Conservation (phyloP, 192 early-diverging fungal species). For the Oehlia diaphana region DNA sequence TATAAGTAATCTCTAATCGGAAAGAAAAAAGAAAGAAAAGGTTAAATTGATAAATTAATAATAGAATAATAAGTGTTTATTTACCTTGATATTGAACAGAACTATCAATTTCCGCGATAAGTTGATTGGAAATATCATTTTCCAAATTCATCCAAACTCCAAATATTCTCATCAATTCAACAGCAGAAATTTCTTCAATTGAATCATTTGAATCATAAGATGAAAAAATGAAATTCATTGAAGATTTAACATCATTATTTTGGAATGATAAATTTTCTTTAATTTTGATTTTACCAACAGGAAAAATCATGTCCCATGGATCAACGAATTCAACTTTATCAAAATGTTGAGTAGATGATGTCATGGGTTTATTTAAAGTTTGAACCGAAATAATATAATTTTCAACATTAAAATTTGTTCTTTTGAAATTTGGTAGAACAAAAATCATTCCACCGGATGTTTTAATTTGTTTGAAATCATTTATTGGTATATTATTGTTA, state of each 20-base stretch:
- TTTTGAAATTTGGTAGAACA: conserved; percentile 25
- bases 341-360: neutral
- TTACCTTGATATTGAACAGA: conserved; percentile 57
- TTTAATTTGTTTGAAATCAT: conserved; percentile 30
- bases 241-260: neutral
- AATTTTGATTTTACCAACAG: conserved; percentile 17
- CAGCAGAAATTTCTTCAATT: conserved; percentile 28
- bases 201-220: conserved; percentile 12
- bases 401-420: neutral
- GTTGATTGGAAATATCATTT: conserved; percentile 31
- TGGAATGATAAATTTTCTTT: neutral
- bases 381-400: conserved; percentile 31
- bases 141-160: conserved; percentile 45
- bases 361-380: conserved; percentile 31
- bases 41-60: neutral
- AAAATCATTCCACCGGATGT: conserved; percentile 29
- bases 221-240: neutral
- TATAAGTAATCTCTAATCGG: conserved; percentile 43
- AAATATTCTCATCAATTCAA: conserved; percentile 47
- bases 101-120: conserved; percentile 53
- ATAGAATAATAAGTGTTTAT: neutral
- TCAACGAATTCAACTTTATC: conserved; percentile 31
- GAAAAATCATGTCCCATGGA: conserved; percentile 39
- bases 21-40: neutral
- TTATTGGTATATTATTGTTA: neutral